A percentile compares a stretch with the other conserved stretches of the same genome.
Evolutionary conservation across 2,329 filamentous ascomycete species (phyloP).

Genomic region (Colletotrichum chrysophilum): DNA sequence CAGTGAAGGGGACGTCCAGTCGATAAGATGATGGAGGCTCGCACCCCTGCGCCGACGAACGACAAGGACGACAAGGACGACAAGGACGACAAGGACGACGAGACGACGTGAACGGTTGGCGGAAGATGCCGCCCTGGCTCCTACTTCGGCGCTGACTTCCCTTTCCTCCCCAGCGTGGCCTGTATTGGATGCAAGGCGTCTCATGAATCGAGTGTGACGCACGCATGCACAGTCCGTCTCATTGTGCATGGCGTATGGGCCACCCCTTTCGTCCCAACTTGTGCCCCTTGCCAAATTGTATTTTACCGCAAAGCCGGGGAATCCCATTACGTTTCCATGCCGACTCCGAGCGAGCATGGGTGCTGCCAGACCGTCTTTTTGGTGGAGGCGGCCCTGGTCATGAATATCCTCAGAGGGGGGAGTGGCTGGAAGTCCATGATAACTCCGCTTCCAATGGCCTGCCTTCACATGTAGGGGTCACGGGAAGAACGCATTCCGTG

Average conservation of each 20-base stretch:
- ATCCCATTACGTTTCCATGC: neutral
- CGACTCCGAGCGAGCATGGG: neutral
- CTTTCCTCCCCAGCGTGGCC: neutral
- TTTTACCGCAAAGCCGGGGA: constrained; percentile 1
- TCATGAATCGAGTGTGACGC: constrained; percentile 8
- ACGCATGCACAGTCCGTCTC: constrained; percentile 15
- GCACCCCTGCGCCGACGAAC: neutral
- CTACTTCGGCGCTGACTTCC: constrained; percentile 3
- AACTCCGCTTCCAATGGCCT: neutral
- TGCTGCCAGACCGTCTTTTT: constrained; percentile 13
- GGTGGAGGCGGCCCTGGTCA: neutral
- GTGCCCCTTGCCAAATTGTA: neutral
- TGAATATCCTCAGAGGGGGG: constrained; percentile 5
- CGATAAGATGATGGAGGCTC: neutral
- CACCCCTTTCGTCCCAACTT: constrained; percentile 15
- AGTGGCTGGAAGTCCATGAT: neutral
- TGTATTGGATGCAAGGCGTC: neutral
- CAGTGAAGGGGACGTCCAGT: neutral
- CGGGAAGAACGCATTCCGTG: constrained; percentile 2
- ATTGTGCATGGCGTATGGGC: neutral
- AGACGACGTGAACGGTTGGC: constrained; percentile 17
- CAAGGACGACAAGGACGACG: neutral
- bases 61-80: neutral
- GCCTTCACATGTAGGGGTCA: neutral
- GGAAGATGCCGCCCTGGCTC: neutral